A percentile compares a stretch with the other conserved stretches of the same genome.
Conservation (phyloP, 2,329 filamentous ascomycete genomes). For the Fusarium domesticum region DNA sequence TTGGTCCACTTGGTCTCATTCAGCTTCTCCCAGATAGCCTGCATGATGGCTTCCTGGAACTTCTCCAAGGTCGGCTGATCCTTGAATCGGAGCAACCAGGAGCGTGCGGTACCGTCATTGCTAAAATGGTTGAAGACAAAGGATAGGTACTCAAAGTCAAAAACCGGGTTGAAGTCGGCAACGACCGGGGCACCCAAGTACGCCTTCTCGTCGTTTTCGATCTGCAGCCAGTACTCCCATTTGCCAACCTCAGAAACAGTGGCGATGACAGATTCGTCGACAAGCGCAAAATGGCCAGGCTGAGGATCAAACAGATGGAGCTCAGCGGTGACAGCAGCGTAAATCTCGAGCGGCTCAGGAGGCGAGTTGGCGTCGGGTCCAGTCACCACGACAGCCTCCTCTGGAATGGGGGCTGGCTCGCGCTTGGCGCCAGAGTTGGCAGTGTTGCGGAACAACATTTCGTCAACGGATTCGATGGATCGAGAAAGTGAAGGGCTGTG, state of each 20-base stretch:
- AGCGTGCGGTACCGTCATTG: conserved; percentile 84
- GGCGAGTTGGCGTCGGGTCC: conserved; percentile 36
- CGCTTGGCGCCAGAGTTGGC: conserved; percentile 49
- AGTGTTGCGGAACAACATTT: conserved; percentile 50
- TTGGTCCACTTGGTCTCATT: conserved; percentile 95
- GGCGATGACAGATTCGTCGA: conserved; percentile 72
- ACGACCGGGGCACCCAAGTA: conserved; percentile 86
- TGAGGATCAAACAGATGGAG: conserved; percentile 92
- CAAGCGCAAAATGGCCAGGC: conserved; percentile 77
- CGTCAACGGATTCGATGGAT: conserved; percentile 56
- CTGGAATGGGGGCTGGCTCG: conserved; percentile 33
- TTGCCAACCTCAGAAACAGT: conserved; percentile 81
- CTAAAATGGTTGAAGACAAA: conserved; percentile 99
- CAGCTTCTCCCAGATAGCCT: conserved; percentile 92
- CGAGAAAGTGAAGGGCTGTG: conserved; percentile 56
- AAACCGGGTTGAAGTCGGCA: conserved; percentile 93
- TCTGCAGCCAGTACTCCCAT: conserved; percentile 96
- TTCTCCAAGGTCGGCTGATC: conserved; percentile 75
- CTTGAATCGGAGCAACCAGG: conserved; percentile 91
- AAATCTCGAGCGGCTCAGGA: conserved; percentile 68
- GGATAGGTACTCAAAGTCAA: conserved; percentile 98
- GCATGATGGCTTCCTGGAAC: conserved; percentile 93
- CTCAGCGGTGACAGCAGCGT: conserved; percentile 75
- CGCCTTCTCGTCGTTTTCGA: conserved; percentile 69
- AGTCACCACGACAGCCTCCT: conserved; percentile 26